Evolutionary conservation across 352 stramenopile species (phyloP), one percentile per base, ranked within the genome.

Genomic region (Pythium aquatile): DNA sequence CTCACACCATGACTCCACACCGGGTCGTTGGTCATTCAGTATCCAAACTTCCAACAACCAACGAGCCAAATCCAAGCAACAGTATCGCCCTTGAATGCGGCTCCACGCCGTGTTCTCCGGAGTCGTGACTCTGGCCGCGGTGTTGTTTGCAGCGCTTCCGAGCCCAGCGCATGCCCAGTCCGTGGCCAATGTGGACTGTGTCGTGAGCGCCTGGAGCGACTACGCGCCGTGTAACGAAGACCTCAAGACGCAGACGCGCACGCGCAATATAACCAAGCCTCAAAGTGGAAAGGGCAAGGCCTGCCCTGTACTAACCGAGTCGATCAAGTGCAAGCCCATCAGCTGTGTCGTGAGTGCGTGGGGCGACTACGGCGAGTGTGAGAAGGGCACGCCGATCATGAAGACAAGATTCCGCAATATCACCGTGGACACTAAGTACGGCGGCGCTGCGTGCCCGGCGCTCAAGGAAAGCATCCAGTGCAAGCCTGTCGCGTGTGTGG

Each of bases 281-380:
- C 39, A n/a, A 8, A 47, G 39, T 8, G 39, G 39, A 20, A 47
- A 47, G 39, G 39, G 39, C 39, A 47, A 47, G 39, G 14, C 17
- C 3, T 47, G 39, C 24, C 39, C 39, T 9, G 39, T 47, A 16
- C 13, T 47, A 3, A 47, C 2, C 39, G 39, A 47, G 39, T 47
- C 39, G 3, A 47, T 47, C 39, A 47, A 47, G 30, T 91, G 83
- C 61, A 68, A 66, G 55, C 78, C 81, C 1, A 73, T 89, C 26
- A 68, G 78, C 61, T 92, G 83, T 28, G 67, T 81, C 37, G 78
- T 90, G 35, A 78, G 69, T 30, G 63, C 72, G 10, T 92, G 81
- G 81, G 67, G 61, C 5, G n/a, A 57, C 0, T 90, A 71, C 61
- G 70, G 61, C 1, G 37, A 51, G 0, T 87, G 70, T 44, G 55